Percentiles rank a stretch among this genome's conserved stretches.
These are phyloP conservation scores for Globisporangium cystogenes DNA, from an alignment of 352 stramenopile genomes.

Conservation along the genomic window DNA sequence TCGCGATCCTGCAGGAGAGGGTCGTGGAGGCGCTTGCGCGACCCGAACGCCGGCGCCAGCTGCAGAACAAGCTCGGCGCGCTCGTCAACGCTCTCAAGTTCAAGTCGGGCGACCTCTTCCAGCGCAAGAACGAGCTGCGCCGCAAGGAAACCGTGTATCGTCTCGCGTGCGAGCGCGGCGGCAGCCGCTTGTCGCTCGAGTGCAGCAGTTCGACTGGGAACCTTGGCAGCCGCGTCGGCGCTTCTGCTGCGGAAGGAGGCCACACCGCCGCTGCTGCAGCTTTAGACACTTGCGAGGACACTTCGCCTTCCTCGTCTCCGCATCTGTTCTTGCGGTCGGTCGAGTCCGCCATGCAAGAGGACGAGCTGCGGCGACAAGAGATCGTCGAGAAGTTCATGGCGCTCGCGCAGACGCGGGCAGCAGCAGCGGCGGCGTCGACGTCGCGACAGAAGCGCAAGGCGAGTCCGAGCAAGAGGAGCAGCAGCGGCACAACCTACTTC, in stretches of 20 bases:
- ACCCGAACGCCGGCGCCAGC: constrained; percentile 34
- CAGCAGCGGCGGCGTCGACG: constrained; percentile 2
- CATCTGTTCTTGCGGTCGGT: constrained; percentile 20
- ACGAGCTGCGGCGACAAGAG: constrained; percentile 54
- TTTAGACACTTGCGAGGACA: neutral
- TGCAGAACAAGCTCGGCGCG: constrained; percentile 44
- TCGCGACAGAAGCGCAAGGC: constrained; percentile 14
- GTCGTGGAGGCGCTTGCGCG: constrained; percentile 22
- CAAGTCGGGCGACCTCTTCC: constrained; percentile 60
- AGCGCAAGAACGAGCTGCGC: constrained; percentile 69
- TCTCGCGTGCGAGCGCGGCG: constrained; percentile 7
- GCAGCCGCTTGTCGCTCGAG: neutral
- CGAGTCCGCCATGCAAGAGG: constrained; percentile 29
- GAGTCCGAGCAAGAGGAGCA: neutral
- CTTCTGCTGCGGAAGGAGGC: too few relatives aligned
- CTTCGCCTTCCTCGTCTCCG: too few relatives aligned
- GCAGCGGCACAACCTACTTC: too few relatives aligned
- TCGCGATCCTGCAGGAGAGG: constrained; percentile 37
- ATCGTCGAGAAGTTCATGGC: constrained; percentile 38
- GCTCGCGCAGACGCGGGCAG: constrained; percentile 17
- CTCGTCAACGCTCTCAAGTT: constrained; percentile 62
- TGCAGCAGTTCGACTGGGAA: neutral
- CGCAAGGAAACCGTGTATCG: constrained; percentile 46
- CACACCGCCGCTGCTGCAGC: neutral
- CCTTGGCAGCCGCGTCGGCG: neutral